Base-by-base conservation (phyloP, 2,329 filamentous ascomycete species). In the Ophiognomonia clavigignenti-juglandacearum region DNA sequence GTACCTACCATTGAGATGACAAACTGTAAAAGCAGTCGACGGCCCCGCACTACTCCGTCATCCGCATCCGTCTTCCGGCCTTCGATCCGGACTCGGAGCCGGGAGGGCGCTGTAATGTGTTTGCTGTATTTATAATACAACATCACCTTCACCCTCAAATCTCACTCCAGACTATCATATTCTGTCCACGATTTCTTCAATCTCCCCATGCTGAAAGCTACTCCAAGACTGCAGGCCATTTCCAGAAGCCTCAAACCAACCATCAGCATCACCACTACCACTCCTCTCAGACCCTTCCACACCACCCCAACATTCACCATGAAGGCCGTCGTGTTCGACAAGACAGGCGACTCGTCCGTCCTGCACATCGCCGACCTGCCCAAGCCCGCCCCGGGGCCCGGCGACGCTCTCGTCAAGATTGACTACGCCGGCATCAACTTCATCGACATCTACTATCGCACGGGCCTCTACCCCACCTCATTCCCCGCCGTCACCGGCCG, bases 401-500 rank as follows among this genome's bases (percentile, higher is more conserved):
- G 29, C 18, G 47, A 51, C 29, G 47, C 43, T 18, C 50, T 53
- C 26, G 16, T 53, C 8, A 53, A 53, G 20, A 22, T 53, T 20
- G 47, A 53, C 13, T 53, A 43, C n/a, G 50, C 50, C 23, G 50
- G 50, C 24, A 34, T 53, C 39, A 53, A 53, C 13, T 44, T 50
- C 18, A 53, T 50, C 22, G 50, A 49, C 52, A 79, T 74, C 26
- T 95, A 95, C 69, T 93, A 89, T 77, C 88, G 90, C 61, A 81
- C 77, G 11, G 90, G 90, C 6, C 78, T 95, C 43, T 95, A 95
- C 71, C 68, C 74, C 9, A 72, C 81, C 1, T 74, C 84, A 0
- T 62, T 86, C 57, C 90, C 89, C 8, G 77, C 85, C 59, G 82
- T 83, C 42, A 83, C 92, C 22, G 89, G 90, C 51, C 84, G 85